Conservation (phyloP, 1,139 yeast species). For the Taiozyma onychis region DNA sequence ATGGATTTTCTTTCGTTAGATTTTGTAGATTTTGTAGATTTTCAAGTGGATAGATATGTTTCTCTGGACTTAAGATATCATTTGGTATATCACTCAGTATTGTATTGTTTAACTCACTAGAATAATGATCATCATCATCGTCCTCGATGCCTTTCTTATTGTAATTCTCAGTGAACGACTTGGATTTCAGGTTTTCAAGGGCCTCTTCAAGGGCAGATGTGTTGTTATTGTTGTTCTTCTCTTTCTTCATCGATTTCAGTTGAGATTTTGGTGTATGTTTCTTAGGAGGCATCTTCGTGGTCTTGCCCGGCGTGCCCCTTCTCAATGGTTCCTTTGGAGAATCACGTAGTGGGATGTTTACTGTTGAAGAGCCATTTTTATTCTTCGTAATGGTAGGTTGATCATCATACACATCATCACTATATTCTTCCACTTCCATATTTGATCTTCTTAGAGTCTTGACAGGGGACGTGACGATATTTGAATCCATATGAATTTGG, state of each 20-base stretch:
- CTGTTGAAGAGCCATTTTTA: slow-evolving; percentile 3
- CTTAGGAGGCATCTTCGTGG: not conserved
- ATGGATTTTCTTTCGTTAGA: not conserved
- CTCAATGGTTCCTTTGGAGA: slow-evolving; percentile 17
- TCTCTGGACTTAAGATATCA: slow-evolving; percentile 24
- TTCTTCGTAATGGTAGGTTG: not conserved
- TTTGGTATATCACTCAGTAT: slow-evolving; percentile 17
- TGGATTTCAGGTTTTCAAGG: not conserved
- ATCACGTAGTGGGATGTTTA: slow-evolving; percentile 16
- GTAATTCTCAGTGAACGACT: not conserved
- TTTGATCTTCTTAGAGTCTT: slow-evolving; percentile 14
- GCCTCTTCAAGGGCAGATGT: slow-evolving; percentile 2
- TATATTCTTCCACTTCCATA: not conserved
- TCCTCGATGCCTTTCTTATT: slow-evolving; percentile 1
- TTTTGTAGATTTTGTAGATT: slow-evolving; percentile 10
- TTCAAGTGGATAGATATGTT: slow-evolving; percentile 16
- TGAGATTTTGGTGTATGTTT: not conserved
- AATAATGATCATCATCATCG: slow-evolving; percentile 3
- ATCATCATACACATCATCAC: slow-evolving; percentile 11
- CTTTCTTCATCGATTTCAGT: not conserved
- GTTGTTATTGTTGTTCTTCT: not conserved
- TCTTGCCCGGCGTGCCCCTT: slow-evolving; percentile 18
- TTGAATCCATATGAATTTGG: slow-evolving; percentile 14
- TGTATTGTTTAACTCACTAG: slow-evolving; percentile 11
- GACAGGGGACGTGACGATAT: slow-evolving; percentile 19